These are phyloP conservation scores for Pythium dissimile DNA, from an alignment of 352 stramenopile genomes.

Conservation along the genomic window DNA sequence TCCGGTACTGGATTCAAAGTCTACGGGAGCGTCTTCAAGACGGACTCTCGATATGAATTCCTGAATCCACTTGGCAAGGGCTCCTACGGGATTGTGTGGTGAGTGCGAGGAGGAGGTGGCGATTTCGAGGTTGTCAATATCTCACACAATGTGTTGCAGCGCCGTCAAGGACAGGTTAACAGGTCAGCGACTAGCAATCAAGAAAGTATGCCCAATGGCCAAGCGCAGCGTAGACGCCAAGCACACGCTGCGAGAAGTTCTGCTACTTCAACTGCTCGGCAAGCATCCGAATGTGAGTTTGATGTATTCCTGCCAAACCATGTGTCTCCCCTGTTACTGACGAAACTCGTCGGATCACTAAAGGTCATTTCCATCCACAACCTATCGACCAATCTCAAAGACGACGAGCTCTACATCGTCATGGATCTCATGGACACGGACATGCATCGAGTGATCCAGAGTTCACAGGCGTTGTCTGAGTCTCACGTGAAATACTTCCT, in stretches of 20 bases:
- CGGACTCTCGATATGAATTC: slow-evolving; percentile 81
- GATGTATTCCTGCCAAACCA: too few relatives aligned
- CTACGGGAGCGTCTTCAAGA: slow-evolving; percentile 79
- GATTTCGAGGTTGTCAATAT: neutral
- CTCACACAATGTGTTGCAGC: slow-evolving; percentile 22
- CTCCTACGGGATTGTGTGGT: slow-evolving; percentile 90
- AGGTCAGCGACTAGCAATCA: slow-evolving; percentile 85
- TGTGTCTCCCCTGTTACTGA: neutral
- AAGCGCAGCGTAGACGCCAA: slow-evolving; percentile 80
- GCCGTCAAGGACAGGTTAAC: slow-evolving; percentile 74
- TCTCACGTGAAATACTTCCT: slow-evolving; percentile 89
- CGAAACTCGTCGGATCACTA: neutral
- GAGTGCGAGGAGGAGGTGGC: slow-evolving; percentile 8
- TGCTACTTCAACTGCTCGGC: slow-evolving; percentile 85
- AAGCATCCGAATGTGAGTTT: slow-evolving; percentile 79
- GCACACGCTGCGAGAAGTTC: slow-evolving; percentile 85
- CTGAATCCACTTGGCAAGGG: slow-evolving; percentile 89
- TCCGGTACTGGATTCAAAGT: slow-evolving; percentile 54
- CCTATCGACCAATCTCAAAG: slow-evolving; percentile 77
- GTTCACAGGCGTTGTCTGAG: slow-evolving; percentile 65
- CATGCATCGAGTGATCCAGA: slow-evolving; percentile 88
- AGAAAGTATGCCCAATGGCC: slow-evolving; percentile 89
- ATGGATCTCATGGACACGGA: slow-evolving; percentile 96
- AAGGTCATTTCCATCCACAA: slow-evolving; percentile 86
- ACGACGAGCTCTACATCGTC: slow-evolving; percentile 94